phyloP scores from a whole-genome alignment of 768 basidiomycete genomes.

The Lactarius hengduanensis region DNA sequence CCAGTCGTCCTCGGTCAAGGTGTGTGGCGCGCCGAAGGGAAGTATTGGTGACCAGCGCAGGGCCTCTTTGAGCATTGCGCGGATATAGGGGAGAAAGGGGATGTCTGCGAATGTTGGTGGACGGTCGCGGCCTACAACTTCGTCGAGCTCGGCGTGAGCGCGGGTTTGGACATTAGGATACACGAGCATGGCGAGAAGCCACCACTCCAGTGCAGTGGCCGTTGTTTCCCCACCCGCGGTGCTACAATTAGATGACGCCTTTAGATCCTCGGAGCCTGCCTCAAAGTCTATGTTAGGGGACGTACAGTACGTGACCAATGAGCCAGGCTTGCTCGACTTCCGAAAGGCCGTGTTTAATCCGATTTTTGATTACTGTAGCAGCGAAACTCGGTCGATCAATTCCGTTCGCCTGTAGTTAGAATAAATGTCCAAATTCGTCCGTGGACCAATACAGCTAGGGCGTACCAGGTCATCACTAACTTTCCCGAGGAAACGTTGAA shows the following conservation, averaged over 20 bases:
- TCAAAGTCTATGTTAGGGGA: background rate
- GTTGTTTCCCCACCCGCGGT: constrained; percentile 4
- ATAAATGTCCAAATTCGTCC: too few species aligned
- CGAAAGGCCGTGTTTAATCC: constrained; percentile 6
- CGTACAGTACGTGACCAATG: constrained; percentile 23
- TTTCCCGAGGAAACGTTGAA: constrained; percentile 12
- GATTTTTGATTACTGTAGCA: constrained; percentile 9
- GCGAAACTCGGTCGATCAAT: constrained; percentile 15
- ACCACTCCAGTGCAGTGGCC: constrained; percentile 33
- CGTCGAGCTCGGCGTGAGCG: constrained; percentile 45
- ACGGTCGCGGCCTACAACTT: constrained; percentile 36
- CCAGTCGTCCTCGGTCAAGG: constrained; percentile 10
- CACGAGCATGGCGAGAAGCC: constrained; percentile 42
- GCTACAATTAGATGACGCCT: background rate
- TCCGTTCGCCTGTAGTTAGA: background rate
- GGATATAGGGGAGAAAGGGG: constrained; percentile 39
- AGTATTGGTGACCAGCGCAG: constrained; percentile 32
- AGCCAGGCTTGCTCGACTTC: constrained; percentile 24
- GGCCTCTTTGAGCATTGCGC: constrained; percentile 38
- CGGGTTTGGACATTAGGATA: constrained; percentile 39
- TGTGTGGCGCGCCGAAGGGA: constrained; percentile 29
- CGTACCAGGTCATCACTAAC: constrained; percentile 13
- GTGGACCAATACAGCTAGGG: background rate
- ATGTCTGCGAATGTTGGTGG: constrained; percentile 39
- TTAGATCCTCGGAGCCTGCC: background rate